Conservation (phyloP, 2,329 filamentous ascomycete genomes). For the Calonectria montana region DNA sequence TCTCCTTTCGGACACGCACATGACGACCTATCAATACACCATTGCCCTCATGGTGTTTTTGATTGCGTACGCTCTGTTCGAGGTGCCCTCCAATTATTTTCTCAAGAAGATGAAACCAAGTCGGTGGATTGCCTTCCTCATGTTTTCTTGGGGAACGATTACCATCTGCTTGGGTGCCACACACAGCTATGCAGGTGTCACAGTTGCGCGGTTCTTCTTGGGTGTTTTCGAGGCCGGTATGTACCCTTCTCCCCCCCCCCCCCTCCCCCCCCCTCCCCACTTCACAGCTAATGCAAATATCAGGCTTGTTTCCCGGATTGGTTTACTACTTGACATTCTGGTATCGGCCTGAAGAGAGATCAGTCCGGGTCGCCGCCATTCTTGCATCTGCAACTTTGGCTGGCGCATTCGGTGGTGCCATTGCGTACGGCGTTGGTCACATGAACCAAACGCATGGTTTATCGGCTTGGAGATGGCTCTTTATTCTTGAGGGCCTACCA, state of each 20-base stretch:
- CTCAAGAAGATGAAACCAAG: constrained; percentile 61
- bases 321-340: constrained; percentile 70
- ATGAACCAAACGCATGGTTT: constrained; percentile 72
- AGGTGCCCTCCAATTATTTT: constrained; percentile 57
- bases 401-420: constrained; percentile 76
- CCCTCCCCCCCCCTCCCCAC: background rate
- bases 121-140: constrained; percentile 54
- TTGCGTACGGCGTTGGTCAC: constrained; percentile 76
- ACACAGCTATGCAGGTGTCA: constrained; percentile 46
- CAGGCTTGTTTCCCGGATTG: constrained; percentile 37
- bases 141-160: constrained; percentile 49
- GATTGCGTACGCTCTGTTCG: constrained; percentile 67
- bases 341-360: constrained; percentile 77
- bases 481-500: constrained; percentile 70
- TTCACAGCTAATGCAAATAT: constrained; percentile 51
- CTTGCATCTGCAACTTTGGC: constrained; percentile 74
- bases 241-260: background rate
- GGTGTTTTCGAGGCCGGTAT: constrained; percentile 46
- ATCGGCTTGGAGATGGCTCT: constrained; percentile 74
- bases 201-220: constrained; percentile 45
- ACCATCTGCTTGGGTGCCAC: constrained; percentile 56
- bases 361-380: constrained; percentile 73
- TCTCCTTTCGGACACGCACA: constrained; percentile 58
- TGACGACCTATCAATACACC: constrained; percentile 66
- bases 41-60: constrained; percentile 53